These are phyloP conservation scores for Hymenoscyphus salicellus DNA, from an alignment of 2,329 filamentous ascomycete species.

Conservation along the genomic window DNA sequence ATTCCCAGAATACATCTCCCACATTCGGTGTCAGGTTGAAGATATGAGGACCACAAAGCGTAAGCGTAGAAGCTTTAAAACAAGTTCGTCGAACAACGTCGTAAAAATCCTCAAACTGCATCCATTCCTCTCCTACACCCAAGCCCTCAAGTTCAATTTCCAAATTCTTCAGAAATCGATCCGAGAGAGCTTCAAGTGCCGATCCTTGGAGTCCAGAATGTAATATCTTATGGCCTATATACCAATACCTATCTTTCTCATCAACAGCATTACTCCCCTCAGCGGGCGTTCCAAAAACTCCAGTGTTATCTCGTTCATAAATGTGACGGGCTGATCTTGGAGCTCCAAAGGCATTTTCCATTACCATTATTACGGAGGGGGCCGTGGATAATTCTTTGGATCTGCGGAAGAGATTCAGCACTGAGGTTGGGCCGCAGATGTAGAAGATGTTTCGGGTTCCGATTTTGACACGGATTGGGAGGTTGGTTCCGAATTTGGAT, in stretches of 20 bases:
- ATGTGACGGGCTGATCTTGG: constrained; percentile 3
- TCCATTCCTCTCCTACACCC: constrained; percentile 19
- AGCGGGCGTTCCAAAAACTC: constrained; percentile 17
- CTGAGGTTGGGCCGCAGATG: constrained; percentile 22
- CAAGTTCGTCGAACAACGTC: constrained; percentile 27
- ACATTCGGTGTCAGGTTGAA: constrained; percentile 31
- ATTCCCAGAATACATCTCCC: constrained; percentile 34
- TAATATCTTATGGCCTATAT: constrained; percentile 16
- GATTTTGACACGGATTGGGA: constrained; percentile 22
- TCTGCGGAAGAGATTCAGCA: constrained; percentile 21
- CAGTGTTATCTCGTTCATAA: constrained; percentile 21
- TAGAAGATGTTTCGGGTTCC: constrained; percentile 18
- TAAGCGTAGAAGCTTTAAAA: constrained; percentile 28
- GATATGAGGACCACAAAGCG: constrained; percentile 32
- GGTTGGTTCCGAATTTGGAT: constrained; percentile 15
- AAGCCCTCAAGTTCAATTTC: constrained; percentile 14
- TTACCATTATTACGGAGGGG: constrained; percentile 13
- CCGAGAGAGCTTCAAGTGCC: constrained; percentile 16
- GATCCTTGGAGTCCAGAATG: constrained; percentile 18
- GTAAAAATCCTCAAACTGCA: constrained; percentile 29
- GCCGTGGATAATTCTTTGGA: constrained; percentile 21
- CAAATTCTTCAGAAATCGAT: constrained; percentile 15
- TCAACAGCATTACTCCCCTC: constrained; percentile 15
- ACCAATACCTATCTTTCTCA: constrained; percentile 20
- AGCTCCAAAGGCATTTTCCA: constrained; percentile 24